Evolutionary conservation across 2,329 filamentous ascomycete species (phyloP), one percentile per base, ranked within the genome.

Genomic region (Diaporthe aspalathi): DNA sequence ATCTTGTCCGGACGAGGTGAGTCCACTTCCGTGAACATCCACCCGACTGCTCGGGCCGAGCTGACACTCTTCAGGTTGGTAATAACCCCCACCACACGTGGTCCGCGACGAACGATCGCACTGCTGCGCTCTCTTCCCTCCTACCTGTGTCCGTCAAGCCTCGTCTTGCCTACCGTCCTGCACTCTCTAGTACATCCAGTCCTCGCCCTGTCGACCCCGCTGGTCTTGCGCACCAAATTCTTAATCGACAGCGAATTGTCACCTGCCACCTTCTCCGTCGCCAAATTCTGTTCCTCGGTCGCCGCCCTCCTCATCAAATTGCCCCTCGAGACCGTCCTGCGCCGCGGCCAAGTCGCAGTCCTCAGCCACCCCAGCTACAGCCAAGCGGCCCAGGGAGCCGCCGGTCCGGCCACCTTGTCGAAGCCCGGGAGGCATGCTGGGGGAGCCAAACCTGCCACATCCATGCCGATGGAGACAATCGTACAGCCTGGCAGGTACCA

Each of bases 301-400:
- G 86, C 90, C 2, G 95, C 97, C 62, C 88, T 98, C 40, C 93
- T 96, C 76, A 82, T 97, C 75, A 95, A 95, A 78, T 89, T 98
- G 16, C 96, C 96, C 0, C 85, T 98, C 5, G 96, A 99, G 82
- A 98, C 95, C 0, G 93, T 97, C 20, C 87, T 98, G 9, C 91
- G 96, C 60, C 90, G 96, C 72, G 95, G 94, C 6, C 96, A 99
- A 81, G 92, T 96, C 72, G 86, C 91, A 1, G 90, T 94, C 1
- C 86, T 94, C 56, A 86, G 87, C 20, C 86, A 86, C 17, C 86
- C 87, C 1, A 77, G 82, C 14, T 88, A 89, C 70, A 74, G 87
- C 2, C 79, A 81, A 14, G 88, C 89, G 0, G 80, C 89, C 3
- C 83, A 86, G 24, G 77, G 65, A 35, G 24, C 67, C 17, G 16